phyloP scores from a whole-genome alignment of 352 stramenopile species.

The Globisporangium uncinulatum region DNA sequence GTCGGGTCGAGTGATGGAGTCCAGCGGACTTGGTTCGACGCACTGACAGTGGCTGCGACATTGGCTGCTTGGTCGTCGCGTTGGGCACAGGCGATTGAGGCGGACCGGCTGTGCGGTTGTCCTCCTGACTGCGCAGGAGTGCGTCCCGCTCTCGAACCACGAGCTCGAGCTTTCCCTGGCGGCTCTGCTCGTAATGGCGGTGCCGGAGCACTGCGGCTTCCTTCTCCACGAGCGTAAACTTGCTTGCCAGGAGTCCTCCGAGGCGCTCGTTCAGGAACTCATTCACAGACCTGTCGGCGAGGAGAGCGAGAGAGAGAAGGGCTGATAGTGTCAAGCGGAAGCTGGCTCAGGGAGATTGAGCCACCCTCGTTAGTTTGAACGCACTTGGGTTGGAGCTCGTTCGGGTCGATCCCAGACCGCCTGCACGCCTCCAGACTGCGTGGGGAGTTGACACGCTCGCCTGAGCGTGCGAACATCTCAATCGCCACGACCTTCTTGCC shows the following conservation, averaged over 20 bases:
- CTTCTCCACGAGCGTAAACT: conserved; percentile 67
- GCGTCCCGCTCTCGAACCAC: conserved; percentile 46
- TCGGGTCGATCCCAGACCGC: conserved; percentile 55
- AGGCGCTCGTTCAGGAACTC: conserved; percentile 43
- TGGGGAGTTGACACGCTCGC: conserved; percentile 49
- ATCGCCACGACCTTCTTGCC: conserved; percentile 43
- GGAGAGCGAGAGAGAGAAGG: background rate
- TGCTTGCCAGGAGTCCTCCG: conserved; percentile 16
- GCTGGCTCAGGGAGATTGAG: background rate
- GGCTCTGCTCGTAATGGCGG: conserved; percentile 63
- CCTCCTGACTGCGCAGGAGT: conserved; percentile 4
- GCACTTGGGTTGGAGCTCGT: conserved; percentile 59
- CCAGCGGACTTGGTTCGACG: conserved; percentile 6
- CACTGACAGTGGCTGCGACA: conserved; percentile 8
- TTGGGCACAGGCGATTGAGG: background rate
- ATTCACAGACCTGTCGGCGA: conserved; percentile 13
- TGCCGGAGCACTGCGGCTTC: conserved; percentile 62
- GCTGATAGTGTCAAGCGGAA: background rate
- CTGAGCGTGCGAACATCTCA: conserved; percentile 41
- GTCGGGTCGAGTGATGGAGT: background rate
- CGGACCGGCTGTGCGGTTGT: background rate
- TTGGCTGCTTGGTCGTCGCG: background rate
- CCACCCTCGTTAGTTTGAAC: background rate
- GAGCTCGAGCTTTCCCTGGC: conserved; percentile 53
- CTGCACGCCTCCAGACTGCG: conserved; percentile 67